phyloP scores from a whole-genome alignment of 441 rosid species.

The Pelargonium australe region DNA sequence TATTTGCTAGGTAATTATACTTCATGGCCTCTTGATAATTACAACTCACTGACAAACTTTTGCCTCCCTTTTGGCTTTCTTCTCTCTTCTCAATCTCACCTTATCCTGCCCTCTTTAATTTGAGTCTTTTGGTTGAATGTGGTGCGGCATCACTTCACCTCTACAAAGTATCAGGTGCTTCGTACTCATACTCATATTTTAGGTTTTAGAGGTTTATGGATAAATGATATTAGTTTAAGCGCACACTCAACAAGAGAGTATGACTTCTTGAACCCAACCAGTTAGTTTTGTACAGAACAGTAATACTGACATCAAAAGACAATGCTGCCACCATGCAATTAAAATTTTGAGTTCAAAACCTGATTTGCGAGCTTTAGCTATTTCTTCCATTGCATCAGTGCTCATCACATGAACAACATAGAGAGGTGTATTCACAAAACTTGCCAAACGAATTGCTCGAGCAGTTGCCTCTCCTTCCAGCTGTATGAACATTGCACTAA shows the following conservation, averaged over 20 bases:
- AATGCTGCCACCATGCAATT: background rate
- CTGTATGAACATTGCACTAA: conserved; percentile 35
- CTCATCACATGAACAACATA: conserved; percentile 99
- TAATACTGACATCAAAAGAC: background rate
- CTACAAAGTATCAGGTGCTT: background rate
- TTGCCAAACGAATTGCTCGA: conserved; percentile 83
- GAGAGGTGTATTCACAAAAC: conserved; percentile 81
- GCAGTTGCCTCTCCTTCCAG: conserved; percentile 94
- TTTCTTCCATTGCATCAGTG: conserved; percentile 94
- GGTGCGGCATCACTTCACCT: background rate
- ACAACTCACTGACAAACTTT: background rate
- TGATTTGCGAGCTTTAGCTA: conserved; percentile 84
- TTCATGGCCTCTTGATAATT: background rate
- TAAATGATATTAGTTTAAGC: background rate
- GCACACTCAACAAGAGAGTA: background rate
- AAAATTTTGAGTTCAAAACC: conserved; percentile 33
- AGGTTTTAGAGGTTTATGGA: background rate
- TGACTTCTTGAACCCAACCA: background rate
- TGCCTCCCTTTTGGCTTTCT: background rate
- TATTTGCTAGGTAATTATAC: background rate
- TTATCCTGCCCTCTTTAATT: background rate
- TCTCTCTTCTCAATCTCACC: background rate
- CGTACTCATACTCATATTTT: background rate
- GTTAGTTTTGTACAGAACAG: background rate
- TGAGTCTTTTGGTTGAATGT: background rate